Evolutionary conservation across 2,329 filamentous ascomycete species (phyloP).

Genomic region (Fusarium sp.): DNA sequence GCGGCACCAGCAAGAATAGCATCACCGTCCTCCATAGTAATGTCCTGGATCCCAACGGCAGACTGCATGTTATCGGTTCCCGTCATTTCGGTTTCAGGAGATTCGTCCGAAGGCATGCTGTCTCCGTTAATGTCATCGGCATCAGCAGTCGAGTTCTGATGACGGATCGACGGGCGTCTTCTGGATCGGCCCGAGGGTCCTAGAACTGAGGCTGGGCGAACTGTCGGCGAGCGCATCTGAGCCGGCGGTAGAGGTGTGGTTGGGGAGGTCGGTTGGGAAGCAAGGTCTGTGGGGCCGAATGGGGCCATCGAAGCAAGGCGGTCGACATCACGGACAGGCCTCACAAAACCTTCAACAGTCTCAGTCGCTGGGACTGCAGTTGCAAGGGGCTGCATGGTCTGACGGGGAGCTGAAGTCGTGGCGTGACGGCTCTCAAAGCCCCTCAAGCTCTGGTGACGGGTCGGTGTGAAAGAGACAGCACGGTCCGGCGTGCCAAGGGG

Average conservation of each 20-base stretch:
- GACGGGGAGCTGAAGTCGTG: constrained; percentile 62
- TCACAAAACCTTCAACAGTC: constrained; percentile 77
- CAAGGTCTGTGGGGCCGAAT: constrained; percentile 74
- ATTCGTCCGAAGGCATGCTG: constrained; percentile 82
- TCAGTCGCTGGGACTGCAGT: constrained; percentile 77
- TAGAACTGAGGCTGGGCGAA: constrained; percentile 64
- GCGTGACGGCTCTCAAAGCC: constrained; percentile 63
- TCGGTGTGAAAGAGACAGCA: constrained; percentile 39
- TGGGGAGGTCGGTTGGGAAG: constrained; percentile 92
- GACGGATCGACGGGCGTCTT: constrained; percentile 85
- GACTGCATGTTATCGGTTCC: constrained; percentile 84
- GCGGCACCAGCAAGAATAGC: constrained; percentile 81
- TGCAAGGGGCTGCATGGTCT: constrained; percentile 71
- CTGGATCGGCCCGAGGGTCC: constrained; percentile 68
- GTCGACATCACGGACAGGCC: constrained; percentile 85
- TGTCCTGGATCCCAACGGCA: constrained; percentile 87
- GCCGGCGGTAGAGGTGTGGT: constrained; percentile 83
- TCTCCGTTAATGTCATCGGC: constrained; percentile 89
- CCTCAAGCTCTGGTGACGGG: constrained; percentile 64
- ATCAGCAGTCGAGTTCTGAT: constrained; percentile 91
- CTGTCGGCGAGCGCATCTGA: constrained; percentile 67
- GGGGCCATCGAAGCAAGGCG: constrained; percentile 85
- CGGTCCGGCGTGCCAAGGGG: constrained; percentile 39
- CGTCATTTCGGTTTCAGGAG: constrained; percentile 81
- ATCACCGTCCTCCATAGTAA: constrained; percentile 81